Evolutionary conservation across 2,329 filamentous ascomycete genomes (phyloP).

Genomic region (Talaromyces marneffei): DNA sequence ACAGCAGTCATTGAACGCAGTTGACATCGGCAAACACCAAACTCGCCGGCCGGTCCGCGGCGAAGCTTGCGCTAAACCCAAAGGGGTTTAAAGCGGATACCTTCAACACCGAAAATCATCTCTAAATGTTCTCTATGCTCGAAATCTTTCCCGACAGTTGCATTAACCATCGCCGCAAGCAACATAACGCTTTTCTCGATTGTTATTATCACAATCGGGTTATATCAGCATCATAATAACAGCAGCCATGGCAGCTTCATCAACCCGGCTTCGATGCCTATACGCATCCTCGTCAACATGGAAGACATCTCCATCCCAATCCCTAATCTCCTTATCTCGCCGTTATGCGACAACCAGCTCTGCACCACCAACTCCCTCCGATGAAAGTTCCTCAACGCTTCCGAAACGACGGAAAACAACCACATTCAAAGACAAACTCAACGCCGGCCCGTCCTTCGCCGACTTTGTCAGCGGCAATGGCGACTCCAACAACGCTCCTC

Average conservation of each 20-base stretch:
- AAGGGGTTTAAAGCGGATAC: neutral
- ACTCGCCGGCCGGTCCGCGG: conserved; percentile 8
- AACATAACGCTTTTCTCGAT: neutral
- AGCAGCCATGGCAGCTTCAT: conserved; percentile 24
- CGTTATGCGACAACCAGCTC: conserved; percentile 31
- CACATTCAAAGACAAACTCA: conserved; percentile 57
- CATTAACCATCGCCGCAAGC: neutral
- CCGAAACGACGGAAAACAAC: conserved; percentile 53
- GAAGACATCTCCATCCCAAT: conserved; percentile 15
- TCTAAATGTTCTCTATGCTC: neutral
- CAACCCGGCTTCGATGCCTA: conserved; percentile 28
- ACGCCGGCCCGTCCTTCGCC: conserved; percentile 58
- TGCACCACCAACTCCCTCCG: conserved; percentile 25
- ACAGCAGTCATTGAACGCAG: conserved; percentile 31
- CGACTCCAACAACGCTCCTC: conserved; percentile 31
- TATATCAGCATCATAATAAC: neutral
- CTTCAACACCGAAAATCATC: neutral
- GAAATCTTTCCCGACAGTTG: conserved; percentile 3
- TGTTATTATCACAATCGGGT: neutral
- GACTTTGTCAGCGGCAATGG: conserved; percentile 53
- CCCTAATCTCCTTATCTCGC: conserved; percentile 21
- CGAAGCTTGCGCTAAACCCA: conserved; percentile 4
- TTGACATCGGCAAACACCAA: conserved; percentile 1
- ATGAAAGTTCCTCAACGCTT: conserved; percentile 40
- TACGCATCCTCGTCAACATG: conserved; percentile 22